Base-by-base conservation (phyloP, 495 filamentous ascomycete genomes). In the Terfezia claveryi region DNA sequence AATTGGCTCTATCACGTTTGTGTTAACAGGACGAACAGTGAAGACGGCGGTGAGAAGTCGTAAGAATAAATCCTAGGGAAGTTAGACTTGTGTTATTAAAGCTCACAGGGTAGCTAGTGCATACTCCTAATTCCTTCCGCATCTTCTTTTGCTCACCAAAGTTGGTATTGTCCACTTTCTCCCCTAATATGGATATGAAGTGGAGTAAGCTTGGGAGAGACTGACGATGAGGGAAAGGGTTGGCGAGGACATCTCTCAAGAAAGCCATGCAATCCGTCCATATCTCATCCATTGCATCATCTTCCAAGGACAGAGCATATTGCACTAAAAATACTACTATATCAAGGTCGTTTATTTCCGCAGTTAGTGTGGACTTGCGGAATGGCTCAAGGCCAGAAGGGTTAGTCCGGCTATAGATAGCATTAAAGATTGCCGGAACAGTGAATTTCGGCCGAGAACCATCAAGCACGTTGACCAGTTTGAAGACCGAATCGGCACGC, bases 251-350 rank as follows among this genome's bases (percentile, higher is more conserved):
- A 67, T 96, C 92, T 54, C 78, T 80, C 49, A 96, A 66, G 67
- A 99, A 99, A 0, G 81, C 77, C 61, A 86, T 86, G 66, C 89
- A 96, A 62, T 99, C 92, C 38, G 77, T 72, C 91, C 91, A 99
- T 36, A 99, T 94, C 68, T 99, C 91, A 62, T 99, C 92, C 73
- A 96, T 89, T n/a, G 91, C 82, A 71, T 99, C 91, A 60, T 99
- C 91, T 62, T 99, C 91, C 12, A 94, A 71, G 4, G 87, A 89
- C 23, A 78, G 75, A 1, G 87, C 81, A 64, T 96, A 99, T 51
- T 86, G 82, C 6, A 91, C 81, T 54, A 96, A 68, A 64, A 96
- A 99, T 17, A 80, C 76, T 9, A 87, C 85, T 14, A 96, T 70
- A 60, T 93, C 87, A 2, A 76, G 74, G 56, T 94, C 89, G 23